Evolutionary conservation across 2,329 filamentous ascomycete species (phyloP), one percentile per base, ranked within the genome.

Genomic region (Ceratocystis destructans): DNA sequence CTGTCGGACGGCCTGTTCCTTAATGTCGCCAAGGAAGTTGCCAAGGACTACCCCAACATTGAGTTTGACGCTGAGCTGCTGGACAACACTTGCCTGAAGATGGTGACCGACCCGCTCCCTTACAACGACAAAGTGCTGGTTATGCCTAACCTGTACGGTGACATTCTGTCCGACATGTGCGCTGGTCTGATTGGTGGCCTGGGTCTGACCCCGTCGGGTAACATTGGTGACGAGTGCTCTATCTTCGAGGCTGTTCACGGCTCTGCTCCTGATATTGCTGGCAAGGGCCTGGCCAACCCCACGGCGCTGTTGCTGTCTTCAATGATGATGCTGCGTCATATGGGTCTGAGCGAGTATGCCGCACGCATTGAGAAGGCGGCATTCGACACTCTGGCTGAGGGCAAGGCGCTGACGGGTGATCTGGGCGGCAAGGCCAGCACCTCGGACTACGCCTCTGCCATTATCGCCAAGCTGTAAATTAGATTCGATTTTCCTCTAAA

Each of bases 41-140:
- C 90, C 77, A 96, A 96, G 85, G 92, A 97, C 76, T 99, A 89
- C 85, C 94, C 94, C 70, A 82, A 87, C 72, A 90, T 99, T 74
- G 89, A 96, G 80, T 97, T 99, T 76, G 93, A 97, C 75, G 90
- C 90, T 73, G 94, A 99, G 84, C 85, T 99, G 71, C 88, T 99
- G 72, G 94, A 99, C 84, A 99, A 99, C 84, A 94, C 93, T 72
- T 99, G 94, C 85, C 81, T 99, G 76, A 96, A 96, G 85, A 96
- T 97, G 83, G 90, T 95, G 72, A 96, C 91, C 72, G 93, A 99
- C 80, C 94, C 94, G 64, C 80, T 87, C 65, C 93, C 93, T 67
- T 99, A 97, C 85, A 96, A 96, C 82, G 93, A 96, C 85, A 96
- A 96, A 85, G 92, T 99, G 68, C 86, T 99, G 67, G 94, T 99